Evolutionary conservation across 2,329 filamentous ascomycete genomes (phyloP).

Genomic region (Lachnellula willkommii): DNA sequence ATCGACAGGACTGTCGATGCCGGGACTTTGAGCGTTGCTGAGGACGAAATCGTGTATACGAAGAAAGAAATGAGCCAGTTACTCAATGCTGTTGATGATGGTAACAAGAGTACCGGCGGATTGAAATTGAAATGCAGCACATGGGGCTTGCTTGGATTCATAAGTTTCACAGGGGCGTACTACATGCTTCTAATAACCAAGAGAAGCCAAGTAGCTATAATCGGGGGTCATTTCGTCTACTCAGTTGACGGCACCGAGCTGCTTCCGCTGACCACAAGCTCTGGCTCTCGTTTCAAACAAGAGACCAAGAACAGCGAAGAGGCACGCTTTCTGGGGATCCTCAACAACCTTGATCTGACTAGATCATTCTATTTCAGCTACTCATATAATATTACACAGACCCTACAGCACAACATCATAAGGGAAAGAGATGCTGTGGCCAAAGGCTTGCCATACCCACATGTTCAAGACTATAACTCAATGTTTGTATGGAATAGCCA

Average conservation of each 20-base stretch:
- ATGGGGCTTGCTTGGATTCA: slow-evolving; percentile 93
- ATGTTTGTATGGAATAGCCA: slow-evolving; percentile 99
- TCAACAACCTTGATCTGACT: slow-evolving; percentile 86
- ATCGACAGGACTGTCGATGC: slow-evolving; percentile 83
- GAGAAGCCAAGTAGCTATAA: slow-evolving; percentile 89
- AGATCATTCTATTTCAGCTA: slow-evolving; percentile 98
- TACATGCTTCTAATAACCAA: slow-evolving; percentile 98
- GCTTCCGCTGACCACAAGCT: slow-evolving; percentile 73
- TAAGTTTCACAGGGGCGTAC: slow-evolving; percentile 89
- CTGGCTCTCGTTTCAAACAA: slow-evolving; percentile 61
- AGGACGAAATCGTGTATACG: slow-evolving; percentile 92
- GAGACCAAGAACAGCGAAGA: slow-evolving; percentile 81
- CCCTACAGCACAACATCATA: slow-evolving; percentile 86
- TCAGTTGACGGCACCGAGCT: slow-evolving; percentile 92
- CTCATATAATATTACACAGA: slow-evolving; percentile 91
- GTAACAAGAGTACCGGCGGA: slow-evolving; percentile 84
- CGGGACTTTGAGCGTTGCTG: slow-evolving; percentile 75
- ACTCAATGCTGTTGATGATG: slow-evolving; percentile 91
- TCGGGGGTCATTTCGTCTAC: slow-evolving; percentile 93
- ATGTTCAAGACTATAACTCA: slow-evolving; percentile 67
- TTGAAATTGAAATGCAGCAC: slow-evolving; percentile 84
- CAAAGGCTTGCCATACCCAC: slow-evolving; percentile 54
- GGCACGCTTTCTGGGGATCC: slow-evolving; percentile 77
- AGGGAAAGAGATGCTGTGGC: slow-evolving; percentile 68
- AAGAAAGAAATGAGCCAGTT: slow-evolving; percentile 89